phyloP scores from a whole-genome alignment of 192 early-diverging fungal genomes.

The Kappamyces sp. region DNA sequence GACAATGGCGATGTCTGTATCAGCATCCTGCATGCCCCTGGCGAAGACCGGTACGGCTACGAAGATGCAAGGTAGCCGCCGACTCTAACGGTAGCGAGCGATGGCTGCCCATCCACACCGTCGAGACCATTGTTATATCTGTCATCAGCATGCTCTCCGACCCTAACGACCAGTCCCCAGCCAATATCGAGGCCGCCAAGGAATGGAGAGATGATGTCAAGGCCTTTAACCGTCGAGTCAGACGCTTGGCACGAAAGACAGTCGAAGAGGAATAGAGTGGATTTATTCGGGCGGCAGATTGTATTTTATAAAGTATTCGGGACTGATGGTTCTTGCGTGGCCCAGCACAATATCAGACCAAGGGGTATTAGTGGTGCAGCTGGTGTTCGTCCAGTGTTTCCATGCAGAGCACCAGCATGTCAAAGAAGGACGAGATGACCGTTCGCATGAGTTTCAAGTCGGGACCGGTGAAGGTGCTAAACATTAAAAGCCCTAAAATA shows the following conservation, averaged over 20 bases:
- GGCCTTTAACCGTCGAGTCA: slow-evolving; percentile 9
- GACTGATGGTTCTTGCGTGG: neutral
- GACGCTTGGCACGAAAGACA: slow-evolving; percentile 1
- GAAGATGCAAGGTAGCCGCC: slow-evolving; percentile 52
- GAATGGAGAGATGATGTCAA: slow-evolving; percentile 61
- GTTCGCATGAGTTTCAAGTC: neutral
- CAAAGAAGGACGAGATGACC: slow-evolving; percentile 1
- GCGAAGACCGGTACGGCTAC: slow-evolving; percentile 88
- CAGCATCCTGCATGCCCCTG: slow-evolving; percentile 78
- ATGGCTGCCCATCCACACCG: slow-evolving; percentile 94
- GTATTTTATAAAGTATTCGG: too few species aligned
- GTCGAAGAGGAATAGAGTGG: slow-evolving; percentile 1
- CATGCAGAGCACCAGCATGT: neutral
- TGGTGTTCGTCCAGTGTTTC: neutral
- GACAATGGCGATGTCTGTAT: slow-evolving; percentile 89
- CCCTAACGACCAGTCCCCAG: slow-evolving; percentile 93
- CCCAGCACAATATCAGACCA: neutral
- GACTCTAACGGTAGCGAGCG: slow-evolving; percentile 50
- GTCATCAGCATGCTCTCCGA: slow-evolving; percentile 87
- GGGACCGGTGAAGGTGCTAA: too few species aligned
- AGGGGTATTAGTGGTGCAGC: too few species aligned
- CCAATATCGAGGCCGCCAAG: slow-evolving; percentile 93
- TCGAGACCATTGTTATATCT: slow-evolving; percentile 85
- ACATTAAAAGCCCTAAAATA: too few species aligned
- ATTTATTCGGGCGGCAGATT: too few species aligned